Evolutionary conservation across 139 green algal genomes (phyloP), one percentile per base, ranked within the genome.

Genomic region (Zygnema cylindricum): DNA sequence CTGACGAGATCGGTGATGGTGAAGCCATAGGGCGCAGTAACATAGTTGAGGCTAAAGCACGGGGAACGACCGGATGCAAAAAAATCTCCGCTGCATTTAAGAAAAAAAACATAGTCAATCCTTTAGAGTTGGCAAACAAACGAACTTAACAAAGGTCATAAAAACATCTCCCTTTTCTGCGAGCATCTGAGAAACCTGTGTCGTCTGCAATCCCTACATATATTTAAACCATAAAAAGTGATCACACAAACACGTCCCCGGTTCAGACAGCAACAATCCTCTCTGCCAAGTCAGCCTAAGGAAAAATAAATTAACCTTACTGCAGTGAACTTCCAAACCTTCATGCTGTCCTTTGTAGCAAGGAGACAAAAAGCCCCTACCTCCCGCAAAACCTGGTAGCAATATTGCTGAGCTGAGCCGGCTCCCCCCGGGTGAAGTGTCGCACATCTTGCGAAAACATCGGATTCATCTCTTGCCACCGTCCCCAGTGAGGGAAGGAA

Each of bases 381-480:
- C 63, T 91, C 23, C 92, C 92, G 38, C 54, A 90, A 11, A 94
- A 42, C 16, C 89, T 22, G 1, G 88, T 89, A 32, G 92, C 92
- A 21, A 94, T 84, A 2, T n/a, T 21, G 69, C 92, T 91, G 43
- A 89, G 57, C 81, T 87, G 77, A 7, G 77, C 86, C 22, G 49
- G 43, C 49, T 84, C 38, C 7, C 92, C 94, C 1, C 85, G 36
- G 16, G 96, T 89, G 86, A 98, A 98, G 63, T 93, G 71, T 33
- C 95, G 93, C 38, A 98, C 94, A 3, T 95, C 94, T 93, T 98
- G 96, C 2, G 96, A 93, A 94, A 98, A 99, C 25, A 92, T 89
- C 23, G 95, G 95, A 88, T 99, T 99, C 96, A 97, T 98, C 93
- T 99, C 98, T 0, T 93, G 90, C 97, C 97, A 99, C 43, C 95